Evolutionary conservation across 2,329 filamentous ascomycete genomes (phyloP).

Genomic region (Arthrobotrys entomopaga): DNA sequence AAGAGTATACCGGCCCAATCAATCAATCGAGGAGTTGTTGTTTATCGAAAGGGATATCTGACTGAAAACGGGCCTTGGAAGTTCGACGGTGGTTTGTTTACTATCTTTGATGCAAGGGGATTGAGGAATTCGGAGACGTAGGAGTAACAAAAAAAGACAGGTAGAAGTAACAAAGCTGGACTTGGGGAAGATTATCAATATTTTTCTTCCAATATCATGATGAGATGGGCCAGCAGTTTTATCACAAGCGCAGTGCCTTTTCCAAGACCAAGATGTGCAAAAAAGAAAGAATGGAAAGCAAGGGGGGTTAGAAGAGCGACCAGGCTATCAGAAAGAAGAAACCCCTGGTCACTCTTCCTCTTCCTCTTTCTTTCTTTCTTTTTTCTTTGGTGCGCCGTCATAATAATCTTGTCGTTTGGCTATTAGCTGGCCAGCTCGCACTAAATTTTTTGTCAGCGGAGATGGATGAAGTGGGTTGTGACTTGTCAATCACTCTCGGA

Average conservation of each 20-base stretch:
- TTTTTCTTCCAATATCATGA: slow-evolving; percentile 48
- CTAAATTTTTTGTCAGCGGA: slow-evolving; percentile 27
- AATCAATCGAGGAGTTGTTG: slow-evolving; percentile 39
- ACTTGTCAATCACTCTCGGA: slow-evolving; percentile 56
- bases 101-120: slow-evolving; percentile 47
- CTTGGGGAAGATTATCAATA: slow-evolving; percentile 54
- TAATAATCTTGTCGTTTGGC: slow-evolving; percentile 47
- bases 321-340: slow-evolving; percentile 8
- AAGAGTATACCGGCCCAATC: slow-evolving; percentile 32
- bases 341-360: slow-evolving; percentile 29
- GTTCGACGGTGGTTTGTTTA: slow-evolving; percentile 39
- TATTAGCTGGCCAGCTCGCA: slow-evolving; percentile 39
- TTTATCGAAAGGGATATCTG: slow-evolving; percentile 16
- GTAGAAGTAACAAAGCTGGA: slow-evolving; percentile 30
- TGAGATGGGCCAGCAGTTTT: slow-evolving; percentile 56
- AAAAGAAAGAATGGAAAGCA: slow-evolving; percentile 36
- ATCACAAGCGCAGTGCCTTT: slow-evolving; percentile 46
- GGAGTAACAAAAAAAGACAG: slow-evolving; percentile 39
- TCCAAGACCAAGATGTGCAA: neutral
- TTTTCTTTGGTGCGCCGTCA: slow-evolving; percentile 47
- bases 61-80: slow-evolving; percentile 42
- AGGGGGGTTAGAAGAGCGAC: slow-evolving; percentile 21
- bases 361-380: slow-evolving; percentile 20
- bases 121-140: slow-evolving; percentile 40
- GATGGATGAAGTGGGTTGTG: slow-evolving; percentile 26